Conservation (phyloP, 768 basidiomycete species). For the Chiua virens region DNA sequence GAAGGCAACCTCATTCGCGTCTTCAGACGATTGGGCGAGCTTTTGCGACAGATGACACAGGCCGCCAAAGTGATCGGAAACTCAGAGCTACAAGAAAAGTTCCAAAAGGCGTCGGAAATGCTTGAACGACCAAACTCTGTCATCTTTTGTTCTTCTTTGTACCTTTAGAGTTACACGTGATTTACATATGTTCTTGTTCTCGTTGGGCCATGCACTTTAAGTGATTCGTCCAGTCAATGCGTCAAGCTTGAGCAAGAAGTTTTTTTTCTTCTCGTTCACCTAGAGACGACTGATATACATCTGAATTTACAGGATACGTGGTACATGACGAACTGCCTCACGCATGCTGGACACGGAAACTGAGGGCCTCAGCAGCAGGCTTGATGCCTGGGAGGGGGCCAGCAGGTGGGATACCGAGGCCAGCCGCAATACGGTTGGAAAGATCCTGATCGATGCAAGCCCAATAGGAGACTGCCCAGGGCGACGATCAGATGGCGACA, state of each 20-base stretch:
- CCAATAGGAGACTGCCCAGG: slow-evolving; percentile 65
- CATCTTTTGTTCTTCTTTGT: slow-evolving; percentile 86
- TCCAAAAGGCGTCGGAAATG: slow-evolving; percentile 89
- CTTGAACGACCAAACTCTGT: slow-evolving; percentile 93
- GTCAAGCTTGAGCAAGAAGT: too few relatives aligned
- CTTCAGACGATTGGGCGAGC: slow-evolving; percentile 90
- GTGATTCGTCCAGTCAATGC: too few relatives aligned
- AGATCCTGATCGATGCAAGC: slow-evolving; percentile 75
- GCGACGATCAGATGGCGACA: slow-evolving; percentile 1
- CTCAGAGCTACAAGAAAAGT: slow-evolving; percentile 89
- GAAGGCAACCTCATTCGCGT: slow-evolving; percentile 97
- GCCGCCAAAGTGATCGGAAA: slow-evolving; percentile 98
- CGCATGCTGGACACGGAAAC: slow-evolving; percentile 39
- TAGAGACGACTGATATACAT: slow-evolving; percentile 4
- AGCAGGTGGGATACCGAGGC: slow-evolving; percentile 59
- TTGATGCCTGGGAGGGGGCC: slow-evolving; percentile 55
- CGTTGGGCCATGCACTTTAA: neutral
- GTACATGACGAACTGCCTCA: neutral
- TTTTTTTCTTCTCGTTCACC: neutral
- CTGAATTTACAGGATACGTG: neutral
- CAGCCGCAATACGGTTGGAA: slow-evolving; percentile 76
- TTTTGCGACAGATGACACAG: slow-evolving; percentile 93
- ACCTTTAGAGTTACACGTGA: slow-evolving; percentile 47
- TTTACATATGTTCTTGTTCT: neutral
- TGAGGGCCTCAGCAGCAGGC: slow-evolving; percentile 56